These are phyloP conservation scores for Emericellopsis cladophorae DNA, from an alignment of 2,329 filamentous ascomycete genomes.

Conservation along the genomic window DNA sequence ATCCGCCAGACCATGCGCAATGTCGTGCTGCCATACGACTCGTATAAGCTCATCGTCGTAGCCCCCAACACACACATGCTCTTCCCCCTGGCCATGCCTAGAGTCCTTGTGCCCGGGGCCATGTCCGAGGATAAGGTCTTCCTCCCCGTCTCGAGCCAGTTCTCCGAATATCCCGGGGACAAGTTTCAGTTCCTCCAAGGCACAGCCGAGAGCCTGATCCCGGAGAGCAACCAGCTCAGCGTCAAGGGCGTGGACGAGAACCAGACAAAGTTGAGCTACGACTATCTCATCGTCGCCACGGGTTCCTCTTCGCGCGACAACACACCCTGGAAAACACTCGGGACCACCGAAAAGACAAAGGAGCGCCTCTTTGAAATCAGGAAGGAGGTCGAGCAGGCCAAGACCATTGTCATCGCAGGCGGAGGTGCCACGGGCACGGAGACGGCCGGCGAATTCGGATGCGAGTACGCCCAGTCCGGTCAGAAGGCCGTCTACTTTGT, in stretches of 20 bases:
- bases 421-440: constrained; percentile 38
- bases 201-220: constrained; percentile 29
- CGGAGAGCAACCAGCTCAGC: constrained; percentile 25
- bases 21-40: constrained; percentile 21
- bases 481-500: constrained; percentile 34
- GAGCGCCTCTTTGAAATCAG: constrained; percentile 13
- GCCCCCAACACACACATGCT: constrained; percentile 34
- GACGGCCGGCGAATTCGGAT: constrained; percentile 36
- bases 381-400: constrained; percentile 23
- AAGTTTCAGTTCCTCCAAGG: constrained; percentile 41
- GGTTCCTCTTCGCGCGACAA: constrained; percentile 28
- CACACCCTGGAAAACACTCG: constrained; percentile 37
- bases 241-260: constrained; percentile 21
- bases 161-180: constrained; percentile 30
- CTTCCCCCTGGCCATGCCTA: constrained; percentile 34
- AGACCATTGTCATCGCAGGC: constrained; percentile 37
- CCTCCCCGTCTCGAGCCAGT: constrained; percentile 24
- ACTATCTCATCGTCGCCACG: constrained; percentile 42
- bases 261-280: constrained; percentile 28
- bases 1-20: constrained; percentile 37
- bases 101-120: constrained; percentile 32
- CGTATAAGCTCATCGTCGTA: constrained; percentile 31
- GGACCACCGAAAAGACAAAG: constrained; percentile 27
- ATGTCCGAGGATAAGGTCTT: constrained; percentile 26
- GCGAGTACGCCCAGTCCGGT: constrained; percentile 23